These are phyloP conservation scores for Mucor saturninus DNA, from an alignment of 371 early-diverging fungal genomes.

Conservation along the genomic window DNA sequence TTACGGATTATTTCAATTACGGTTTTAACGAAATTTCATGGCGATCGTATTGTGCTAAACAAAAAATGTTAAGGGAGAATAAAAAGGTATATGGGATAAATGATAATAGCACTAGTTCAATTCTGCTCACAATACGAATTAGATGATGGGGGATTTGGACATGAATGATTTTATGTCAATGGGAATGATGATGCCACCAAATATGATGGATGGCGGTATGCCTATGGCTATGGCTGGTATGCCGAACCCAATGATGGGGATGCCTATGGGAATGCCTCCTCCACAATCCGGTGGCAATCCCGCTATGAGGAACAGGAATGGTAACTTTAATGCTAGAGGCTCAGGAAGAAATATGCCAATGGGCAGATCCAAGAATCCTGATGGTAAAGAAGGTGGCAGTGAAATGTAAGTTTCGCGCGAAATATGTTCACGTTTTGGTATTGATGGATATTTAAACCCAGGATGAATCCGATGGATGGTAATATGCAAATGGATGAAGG, in stretches of 20 bases:
- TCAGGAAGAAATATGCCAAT: constrained; percentile 24
- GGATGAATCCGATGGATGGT: constrained; percentile 23
- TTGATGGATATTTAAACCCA: not conserved
- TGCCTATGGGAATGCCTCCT: constrained; percentile 29
- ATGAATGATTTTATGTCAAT: constrained; percentile 52
- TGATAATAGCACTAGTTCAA: too few relatives aligned
- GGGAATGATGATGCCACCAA: constrained; percentile 83
- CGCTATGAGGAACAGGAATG: constrained; percentile 16
- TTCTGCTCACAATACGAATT: not conserved
- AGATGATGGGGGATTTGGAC: constrained; percentile 36
- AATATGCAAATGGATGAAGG: constrained; percentile 18
- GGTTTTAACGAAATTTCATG: constrained; percentile 97
- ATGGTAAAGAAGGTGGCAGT: constrained; percentile 23
- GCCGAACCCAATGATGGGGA: constrained; percentile 29
- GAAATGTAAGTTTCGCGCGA: constrained; percentile 1
- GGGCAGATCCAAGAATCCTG: constrained; percentile 17
- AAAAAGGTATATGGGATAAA: constrained; percentile 33
- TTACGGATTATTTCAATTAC: constrained; percentile 99
- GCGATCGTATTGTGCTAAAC: constrained; percentile 90
- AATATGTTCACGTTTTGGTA: not conserved
- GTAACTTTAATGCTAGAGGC: constrained; percentile 21
- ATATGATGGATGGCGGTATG: constrained; percentile 82
- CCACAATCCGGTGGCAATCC: constrained; percentile 14
- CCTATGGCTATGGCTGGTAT: constrained; percentile 23
- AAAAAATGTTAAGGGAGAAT: constrained; percentile 80